phyloP scores from a whole-genome alignment of 306 rosid species.

The Begonia loranthoides region DNA sequence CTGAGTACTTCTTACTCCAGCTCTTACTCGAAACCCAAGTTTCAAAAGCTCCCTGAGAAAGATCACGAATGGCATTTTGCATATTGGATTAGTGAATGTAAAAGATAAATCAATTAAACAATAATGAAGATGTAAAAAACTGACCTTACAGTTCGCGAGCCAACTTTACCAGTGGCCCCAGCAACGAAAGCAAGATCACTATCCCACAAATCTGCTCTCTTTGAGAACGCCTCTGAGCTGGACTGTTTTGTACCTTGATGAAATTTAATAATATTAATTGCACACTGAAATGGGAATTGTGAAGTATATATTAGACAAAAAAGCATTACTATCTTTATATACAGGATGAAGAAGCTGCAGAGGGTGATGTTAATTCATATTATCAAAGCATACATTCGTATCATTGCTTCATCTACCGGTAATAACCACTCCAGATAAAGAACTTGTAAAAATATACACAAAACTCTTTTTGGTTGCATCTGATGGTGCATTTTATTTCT shows the following conservation, averaged over 20 bases:
- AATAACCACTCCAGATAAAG: background rate
- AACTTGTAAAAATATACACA: background rate
- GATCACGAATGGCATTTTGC: slow-evolving; percentile 5
- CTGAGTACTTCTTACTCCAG: slow-evolving; percentile 65
- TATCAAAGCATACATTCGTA: background rate
- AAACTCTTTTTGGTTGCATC: no score
- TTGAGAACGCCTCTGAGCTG: slow-evolving; percentile 22
- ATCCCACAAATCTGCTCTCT: slow-evolving; percentile 40
- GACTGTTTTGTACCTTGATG: slow-evolving; percentile 33
- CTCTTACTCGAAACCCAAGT: slow-evolving; percentile 86
- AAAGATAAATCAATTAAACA: slow-evolving; percentile 3
- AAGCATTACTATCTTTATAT: no score
- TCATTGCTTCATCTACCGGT: background rate
- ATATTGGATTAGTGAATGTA: slow-evolving; percentile 3
- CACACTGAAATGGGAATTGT: background rate
- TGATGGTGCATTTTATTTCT: no score
- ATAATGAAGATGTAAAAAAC: slow-evolving; percentile 7
- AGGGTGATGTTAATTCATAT: background rate
- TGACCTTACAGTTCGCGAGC: slow-evolving; percentile 90
- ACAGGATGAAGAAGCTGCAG: background rate
- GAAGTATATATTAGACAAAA: background rate
- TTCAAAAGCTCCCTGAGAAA: slow-evolving; percentile 84
- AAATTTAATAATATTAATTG: slow-evolving; percentile 14
- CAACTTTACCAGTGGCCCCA: slow-evolving; percentile 97
- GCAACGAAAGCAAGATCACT: slow-evolving; percentile 83